These are phyloP conservation scores for Yamadazyma sp. DNA, from an alignment of 805 yeast species.

Conservation along the genomic window DNA sequence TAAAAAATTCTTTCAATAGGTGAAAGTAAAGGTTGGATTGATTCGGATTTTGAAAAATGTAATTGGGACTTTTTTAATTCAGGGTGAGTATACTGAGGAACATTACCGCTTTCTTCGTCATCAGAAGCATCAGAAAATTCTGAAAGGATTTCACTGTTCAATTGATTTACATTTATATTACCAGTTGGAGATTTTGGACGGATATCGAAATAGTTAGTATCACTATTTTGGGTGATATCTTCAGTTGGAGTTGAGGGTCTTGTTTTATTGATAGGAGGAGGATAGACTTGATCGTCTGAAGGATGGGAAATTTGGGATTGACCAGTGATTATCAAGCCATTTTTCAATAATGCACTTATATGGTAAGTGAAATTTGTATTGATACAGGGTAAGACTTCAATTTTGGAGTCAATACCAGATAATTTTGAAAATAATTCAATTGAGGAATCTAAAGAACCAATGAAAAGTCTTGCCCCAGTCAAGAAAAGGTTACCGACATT, in stretches of 20 bases:
- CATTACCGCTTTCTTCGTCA: conserved; percentile 55
- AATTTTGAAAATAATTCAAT: conserved; percentile 71
- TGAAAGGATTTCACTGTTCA: conserved; percentile 3
- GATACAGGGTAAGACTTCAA: conserved; percentile 72
- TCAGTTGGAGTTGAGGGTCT: conserved; percentile 22
- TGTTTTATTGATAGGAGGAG: conserved; percentile 24
- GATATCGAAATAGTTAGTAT: conserved; percentile 7
- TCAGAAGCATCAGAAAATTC: conserved; percentile 21
- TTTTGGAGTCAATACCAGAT: conserved; percentile 50
- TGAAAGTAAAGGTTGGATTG: conserved; percentile 59
- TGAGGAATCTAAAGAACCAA: conserved; percentile 83
- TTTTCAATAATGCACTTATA: conserved; percentile 68
- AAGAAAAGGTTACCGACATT: conserved; percentile 82
- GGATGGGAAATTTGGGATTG: conserved; percentile 96
- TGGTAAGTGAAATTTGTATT: conserved; percentile 85
- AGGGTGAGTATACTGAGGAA: conserved; percentile 74
- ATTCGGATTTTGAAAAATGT: conserved; percentile 60
- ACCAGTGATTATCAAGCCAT: conserved; percentile 78
- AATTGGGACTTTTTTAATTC: conserved; percentile 72
- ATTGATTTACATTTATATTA: conserved; percentile 9
- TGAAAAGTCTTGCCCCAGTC: conserved; percentile 76
- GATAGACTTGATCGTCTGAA: conserved; percentile 24
- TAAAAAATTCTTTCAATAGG: conserved; percentile 74
- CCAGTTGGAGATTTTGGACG: conserved; percentile 4
- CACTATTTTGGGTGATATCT: neutral